Conservation (phyloP, 2,329 filamentous ascomycete species). For the Cercospora sp. region DNA sequence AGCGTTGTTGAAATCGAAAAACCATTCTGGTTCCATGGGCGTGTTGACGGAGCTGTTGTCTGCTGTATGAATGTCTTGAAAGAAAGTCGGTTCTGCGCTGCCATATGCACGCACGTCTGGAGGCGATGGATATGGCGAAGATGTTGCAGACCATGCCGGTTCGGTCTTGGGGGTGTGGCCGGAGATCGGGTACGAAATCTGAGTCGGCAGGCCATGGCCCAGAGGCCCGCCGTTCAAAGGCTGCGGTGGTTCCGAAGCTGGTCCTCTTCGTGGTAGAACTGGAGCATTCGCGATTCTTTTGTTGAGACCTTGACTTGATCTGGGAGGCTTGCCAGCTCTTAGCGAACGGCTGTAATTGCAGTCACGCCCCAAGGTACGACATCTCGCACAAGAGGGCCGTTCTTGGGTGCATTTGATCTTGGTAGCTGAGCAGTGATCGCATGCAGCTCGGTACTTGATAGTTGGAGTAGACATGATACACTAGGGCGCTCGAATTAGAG, state of each 20-base stretch:
- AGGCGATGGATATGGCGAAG: constrained; percentile 21
- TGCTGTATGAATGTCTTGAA: constrained; percentile 15
- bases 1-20: constrained; percentile 26
- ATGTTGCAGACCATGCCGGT: constrained; percentile 14
- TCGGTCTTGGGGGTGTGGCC: constrained; percentile 11
- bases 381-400: constrained; percentile 25
- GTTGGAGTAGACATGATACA: constrained; percentile 11
- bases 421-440: constrained; percentile 28
- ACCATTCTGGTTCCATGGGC: constrained; percentile 23
- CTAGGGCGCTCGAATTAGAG: not conserved
- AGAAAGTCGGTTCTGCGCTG: constrained; percentile 15
- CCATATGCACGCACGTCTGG: constrained; percentile 16
- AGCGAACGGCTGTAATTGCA: constrained; percentile 29
- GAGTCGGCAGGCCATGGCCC: constrained; percentile 1
- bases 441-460: constrained; percentile 29
- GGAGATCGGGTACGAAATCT: not conserved
- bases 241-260: constrained; percentile 6
- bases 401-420: constrained; percentile 31
- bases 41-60: constrained; percentile 15
- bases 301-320: constrained; percentile 26
- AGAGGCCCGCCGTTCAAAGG: not conserved
- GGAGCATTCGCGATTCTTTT: constrained; percentile 23
- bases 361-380: constrained; percentile 24
- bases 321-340: constrained; percentile 25
- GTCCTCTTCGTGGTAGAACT: constrained; percentile 21